Conservation (phyloP, 1,284 basidiomycete genomes). For the Tilletia caries region DNA sequence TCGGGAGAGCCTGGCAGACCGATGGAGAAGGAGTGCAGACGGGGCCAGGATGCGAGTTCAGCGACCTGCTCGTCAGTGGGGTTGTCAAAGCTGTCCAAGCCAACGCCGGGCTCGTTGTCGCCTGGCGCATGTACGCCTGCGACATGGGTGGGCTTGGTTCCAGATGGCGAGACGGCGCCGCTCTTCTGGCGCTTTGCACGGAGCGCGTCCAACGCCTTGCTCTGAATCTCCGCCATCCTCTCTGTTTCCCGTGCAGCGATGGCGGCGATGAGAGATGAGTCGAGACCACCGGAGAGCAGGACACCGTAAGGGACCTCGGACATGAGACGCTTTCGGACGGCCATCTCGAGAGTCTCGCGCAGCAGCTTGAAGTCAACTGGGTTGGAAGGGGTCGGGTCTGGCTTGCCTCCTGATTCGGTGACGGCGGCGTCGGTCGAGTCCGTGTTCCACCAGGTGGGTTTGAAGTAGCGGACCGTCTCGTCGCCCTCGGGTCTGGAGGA, state of each 20-base stretch:
- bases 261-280: slow-evolving; percentile 91
- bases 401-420: background rate
- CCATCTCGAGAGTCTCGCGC: slow-evolving; percentile 75
- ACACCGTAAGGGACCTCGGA: slow-evolving; percentile 99
- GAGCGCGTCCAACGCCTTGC: slow-evolving; percentile 62
- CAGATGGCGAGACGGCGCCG: slow-evolving; percentile 1
- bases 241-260: slow-evolving; percentile 97
- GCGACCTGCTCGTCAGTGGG: slow-evolving; percentile 23
- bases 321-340: slow-evolving; percentile 95
- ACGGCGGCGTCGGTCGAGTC: slow-evolving; percentile 60
- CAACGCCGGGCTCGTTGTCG: slow-evolving; percentile 11
- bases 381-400: slow-evolving; percentile 62
- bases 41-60: slow-evolving; percentile 76
- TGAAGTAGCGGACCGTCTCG: slow-evolving; percentile 54
- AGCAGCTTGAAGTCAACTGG: slow-evolving; percentile 65
- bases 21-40: slow-evolving; percentile 96
- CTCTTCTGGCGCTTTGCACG: slow-evolving; percentile 20
- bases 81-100: slow-evolving; percentile 11
- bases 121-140: slow-evolving; percentile 3
- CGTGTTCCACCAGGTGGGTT: slow-evolving; percentile 53
- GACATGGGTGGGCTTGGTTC: background rate
- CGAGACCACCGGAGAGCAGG: slow-evolving; percentile 87
- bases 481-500: slow-evolving; percentile 44
- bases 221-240: slow-evolving; percentile 61
- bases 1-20: slow-evolving; percentile 95